phyloP scores from a whole-genome alignment of 2,329 filamentous ascomycete species.

The Scedosporium dehoogii region DNA sequence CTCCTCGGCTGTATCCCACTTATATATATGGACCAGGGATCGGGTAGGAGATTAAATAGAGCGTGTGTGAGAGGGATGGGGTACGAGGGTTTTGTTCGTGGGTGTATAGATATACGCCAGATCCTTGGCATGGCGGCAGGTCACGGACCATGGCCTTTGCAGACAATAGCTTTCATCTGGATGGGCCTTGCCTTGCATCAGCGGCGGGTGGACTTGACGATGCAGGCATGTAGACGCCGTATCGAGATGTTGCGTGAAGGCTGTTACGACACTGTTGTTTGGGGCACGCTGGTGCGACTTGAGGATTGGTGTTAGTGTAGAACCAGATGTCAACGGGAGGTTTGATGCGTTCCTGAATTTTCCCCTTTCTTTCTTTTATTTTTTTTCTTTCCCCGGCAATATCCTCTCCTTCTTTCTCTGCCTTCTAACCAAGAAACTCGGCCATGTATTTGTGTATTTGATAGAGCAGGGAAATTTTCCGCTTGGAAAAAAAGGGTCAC shows the following conservation, averaged over 20 bases:
- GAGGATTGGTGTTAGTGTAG: too few species aligned
- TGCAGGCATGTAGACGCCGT: neutral
- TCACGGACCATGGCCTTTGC: conserved; percentile 1
- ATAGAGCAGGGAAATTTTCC: too few species aligned
- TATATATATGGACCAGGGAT: neutral
- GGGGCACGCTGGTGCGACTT: too few species aligned
- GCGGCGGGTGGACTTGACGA: neutral
- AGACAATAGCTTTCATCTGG: neutral
- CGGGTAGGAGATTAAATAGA: neutral
- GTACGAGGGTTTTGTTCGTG: neutral
- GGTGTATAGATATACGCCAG: neutral
- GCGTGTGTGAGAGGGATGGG: neutral
- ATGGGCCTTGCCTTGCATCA: neutral
- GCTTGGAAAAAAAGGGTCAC: neutral
- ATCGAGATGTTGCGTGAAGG: neutral
- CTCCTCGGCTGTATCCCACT: conserved; percentile 6
- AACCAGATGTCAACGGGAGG: too few species aligned
- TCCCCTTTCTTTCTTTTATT: neutral
- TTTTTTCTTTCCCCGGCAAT: neutral
- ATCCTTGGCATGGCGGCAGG: conserved; percentile 2
- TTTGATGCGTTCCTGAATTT: neutral
- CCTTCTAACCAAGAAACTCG: too few species aligned
- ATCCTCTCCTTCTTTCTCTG: too few species aligned
- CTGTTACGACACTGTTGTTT: too few species aligned
- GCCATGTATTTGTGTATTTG: too few species aligned